A percentile compares a stretch with the other conserved stretches of the same genome.
These are phyloP conservation scores for Scolecobasidium constrictum DNA, from an alignment of 2,329 filamentous ascomycete species.

Conservation along the genomic window DNA sequence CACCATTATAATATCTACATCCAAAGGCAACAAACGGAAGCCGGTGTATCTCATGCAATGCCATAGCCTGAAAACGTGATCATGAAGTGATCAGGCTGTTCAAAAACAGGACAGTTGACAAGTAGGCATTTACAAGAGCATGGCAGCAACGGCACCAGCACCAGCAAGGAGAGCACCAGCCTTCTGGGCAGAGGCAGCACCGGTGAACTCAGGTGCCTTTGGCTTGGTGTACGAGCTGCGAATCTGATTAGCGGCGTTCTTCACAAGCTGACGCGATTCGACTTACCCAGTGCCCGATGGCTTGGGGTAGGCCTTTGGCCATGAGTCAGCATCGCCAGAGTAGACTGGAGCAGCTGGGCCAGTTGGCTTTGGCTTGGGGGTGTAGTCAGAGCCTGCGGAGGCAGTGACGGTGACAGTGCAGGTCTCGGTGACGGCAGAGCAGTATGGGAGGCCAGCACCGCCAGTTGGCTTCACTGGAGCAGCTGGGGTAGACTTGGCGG, in stretches of 20 bases:
- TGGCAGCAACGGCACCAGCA: constrained; percentile 7
- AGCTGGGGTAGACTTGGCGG: background rate
- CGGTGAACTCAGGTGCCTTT: constrained; percentile 2
- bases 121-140: constrained; percentile 8
- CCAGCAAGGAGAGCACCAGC: constrained; percentile 5
- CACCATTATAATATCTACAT: background rate
- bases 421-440: background rate
- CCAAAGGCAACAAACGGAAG: constrained; percentile 1
- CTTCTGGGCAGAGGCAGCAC: constrained; percentile 4
- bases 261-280: background rate
- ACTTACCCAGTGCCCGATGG: constrained; percentile 9
- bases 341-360: constrained; percentile 4
- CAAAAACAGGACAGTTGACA: constrained; percentile 2
- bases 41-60: constrained; percentile 3
- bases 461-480: constrained; percentile 4
- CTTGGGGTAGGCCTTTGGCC: background rate
- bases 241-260: background rate
- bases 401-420: constrained; percentile 8
- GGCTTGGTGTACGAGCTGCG: constrained; percentile 1
- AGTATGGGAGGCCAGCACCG: background rate
- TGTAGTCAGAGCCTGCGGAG: background rate
- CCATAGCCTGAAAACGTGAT: constrained; percentile 7
- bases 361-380: constrained; percentile 5
- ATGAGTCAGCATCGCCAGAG: background rate
- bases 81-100: constrained; percentile 3